Base-by-base conservation (phyloP, 345 rosid genomes). In the Cardiospermum halicacabum region DNA sequence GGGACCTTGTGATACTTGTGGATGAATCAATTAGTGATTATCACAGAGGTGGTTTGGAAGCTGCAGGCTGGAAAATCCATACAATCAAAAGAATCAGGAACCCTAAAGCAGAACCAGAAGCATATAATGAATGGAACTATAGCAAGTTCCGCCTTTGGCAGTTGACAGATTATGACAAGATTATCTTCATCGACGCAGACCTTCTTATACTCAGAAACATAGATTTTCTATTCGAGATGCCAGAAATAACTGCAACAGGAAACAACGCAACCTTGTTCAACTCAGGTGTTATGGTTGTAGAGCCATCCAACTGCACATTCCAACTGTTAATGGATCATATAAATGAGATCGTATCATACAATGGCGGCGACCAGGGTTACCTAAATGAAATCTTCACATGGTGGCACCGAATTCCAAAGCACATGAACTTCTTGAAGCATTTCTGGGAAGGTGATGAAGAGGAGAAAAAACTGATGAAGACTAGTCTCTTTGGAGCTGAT, bases 81-180 rank as follows among this genome's bases (percentile, higher is more conserved):
- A 82, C 82, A 31, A 89, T 92, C 66, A 72, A 89, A 67, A 82
- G 96, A 74, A 92, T 89, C 58, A 75, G 95, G 69, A 92, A 89
- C 71, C 96, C 96, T 0, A 89, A 85, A 73, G 96, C 95, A 1
- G 76, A 89, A 68, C 75, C 58, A 4, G 86, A 89, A 10, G 90
- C 96, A 13, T 92, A 92, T 70, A 92, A 92, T 34, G 95, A 92
- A 69, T 92, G 88, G 85, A 89, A 92, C 72, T 92, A 92, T 76
- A 92, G 95, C 80, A 92, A 92, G 75, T 92, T 92, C 69, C 89
- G 95, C 34, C 89, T 92, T 40, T 92, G 96, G 96, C 96, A 92
- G 77, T 64, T 92, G 71, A 87, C 95, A 1, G 77, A 89, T 50
- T 92, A 89, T 30, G 81, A 81, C 75, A 92, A 87, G 84, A 92